Evolutionary conservation across 2,329 filamentous ascomycete genomes (phyloP), one percentile per base, ranked within the genome.

Genomic region (Graphilbum ipis-grandicollis): DNA sequence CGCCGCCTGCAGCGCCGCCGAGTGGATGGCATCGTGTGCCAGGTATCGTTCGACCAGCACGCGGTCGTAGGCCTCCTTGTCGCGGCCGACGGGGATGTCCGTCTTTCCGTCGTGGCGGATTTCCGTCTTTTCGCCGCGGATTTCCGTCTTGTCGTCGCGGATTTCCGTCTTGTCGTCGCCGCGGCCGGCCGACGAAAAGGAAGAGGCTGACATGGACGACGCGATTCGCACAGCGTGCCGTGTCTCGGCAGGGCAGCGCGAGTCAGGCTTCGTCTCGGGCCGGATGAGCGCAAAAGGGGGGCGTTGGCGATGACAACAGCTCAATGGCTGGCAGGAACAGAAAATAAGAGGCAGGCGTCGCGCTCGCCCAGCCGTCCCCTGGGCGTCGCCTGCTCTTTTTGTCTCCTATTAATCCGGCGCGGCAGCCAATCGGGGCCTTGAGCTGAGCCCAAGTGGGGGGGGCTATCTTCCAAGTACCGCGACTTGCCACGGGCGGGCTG

Each of bases 51-150:
- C 63, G 39, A 73, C 59, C 48, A 69, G 54, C 41, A 71, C 51
- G 44, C 57, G 60, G 43, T 65, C 60, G 51, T 69, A 68, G 7
- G 63, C 60, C 38, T 71, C 68, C 52, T 68, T 69, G 48, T 70
- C 67, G 48, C 69, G 67, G 29, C 42, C 55, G 54, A 34, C 35
- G 41, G 42, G 15, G 37, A 30, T 15, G 22, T 32, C 18, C 12
- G 10, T 7, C 14, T 28, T 28, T 28, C 26, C 5, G 26, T 7
- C 6, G 26, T 7, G 9, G 26, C 21, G 21, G 21, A 23, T 5
- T 10, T n/a, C n/a, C n/a, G n/a, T n/a, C n/a, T n/a, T n/a, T n/a
- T n/a, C n/a, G n/a, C n/a, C n/a, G n/a, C n/a, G n/a, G n/a, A n/a
- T n/a, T 25, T 25, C 23, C 23, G 23, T 25, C 8, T 25, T 25